These are phyloP conservation scores for Colletotrichum australisinense DNA, from an alignment of 2,329 filamentous ascomycete species.

Conservation along the genomic window DNA sequence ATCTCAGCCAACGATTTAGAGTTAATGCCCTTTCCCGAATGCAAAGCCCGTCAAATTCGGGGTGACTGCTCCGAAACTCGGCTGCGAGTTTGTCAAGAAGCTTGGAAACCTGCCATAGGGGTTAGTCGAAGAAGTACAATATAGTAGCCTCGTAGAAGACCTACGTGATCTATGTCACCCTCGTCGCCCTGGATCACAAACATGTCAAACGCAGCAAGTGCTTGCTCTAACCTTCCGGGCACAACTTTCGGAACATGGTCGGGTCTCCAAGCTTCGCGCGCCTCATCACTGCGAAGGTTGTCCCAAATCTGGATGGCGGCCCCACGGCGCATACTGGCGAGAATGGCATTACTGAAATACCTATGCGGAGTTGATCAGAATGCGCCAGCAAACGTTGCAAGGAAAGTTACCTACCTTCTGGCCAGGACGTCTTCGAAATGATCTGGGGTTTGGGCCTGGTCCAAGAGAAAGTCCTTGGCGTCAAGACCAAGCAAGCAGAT, in stretches of 20 bases:
- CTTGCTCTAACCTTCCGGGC: conserved; percentile 69
- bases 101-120: conserved; percentile 62
- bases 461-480: conserved; percentile 84
- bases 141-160: conserved; percentile 39
- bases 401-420: conserved; percentile 61
- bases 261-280: not conserved
- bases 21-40: conserved; percentile 75
- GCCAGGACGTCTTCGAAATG: conserved; percentile 80
- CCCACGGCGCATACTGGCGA: conserved; percentile 84
- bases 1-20: conserved; percentile 77
- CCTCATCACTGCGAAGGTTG: conserved; percentile 52
- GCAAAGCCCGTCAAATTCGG: conserved; percentile 65
- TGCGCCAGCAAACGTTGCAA: not conserved
- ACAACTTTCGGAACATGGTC: not conserved
- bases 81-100: conserved; percentile 73
- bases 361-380: conserved; percentile 51
- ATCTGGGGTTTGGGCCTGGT: conserved; percentile 70
- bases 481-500: conserved; percentile 85
- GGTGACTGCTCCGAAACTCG: conserved; percentile 64
- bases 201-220: conserved; percentile 87
- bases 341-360: conserved; percentile 79
- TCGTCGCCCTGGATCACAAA: conserved; percentile 81
- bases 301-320: conserved; percentile 84
- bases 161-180: conserved; percentile 80
- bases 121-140: conserved; percentile 30